Conservation (phyloP, 2,329 filamentous ascomycete species). For the Magnaporthiopsis rhizophila region DNA sequence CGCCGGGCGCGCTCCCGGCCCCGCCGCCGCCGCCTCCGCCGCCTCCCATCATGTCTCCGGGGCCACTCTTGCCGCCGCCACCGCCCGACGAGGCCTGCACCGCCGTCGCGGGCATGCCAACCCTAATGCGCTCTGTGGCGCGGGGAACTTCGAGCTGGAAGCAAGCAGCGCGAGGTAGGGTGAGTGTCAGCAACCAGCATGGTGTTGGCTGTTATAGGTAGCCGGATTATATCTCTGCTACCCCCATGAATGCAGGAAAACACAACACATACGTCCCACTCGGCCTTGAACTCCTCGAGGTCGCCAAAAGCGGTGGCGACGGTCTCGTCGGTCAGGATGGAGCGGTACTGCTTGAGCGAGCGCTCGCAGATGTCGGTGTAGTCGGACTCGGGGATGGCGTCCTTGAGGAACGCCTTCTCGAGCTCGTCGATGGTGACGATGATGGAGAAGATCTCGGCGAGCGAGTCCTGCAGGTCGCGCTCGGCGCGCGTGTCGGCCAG, state of each 20-base stretch:
- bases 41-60: slow-evolving; percentile 54
- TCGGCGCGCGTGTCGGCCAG: slow-evolving; percentile 79
- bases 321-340: slow-evolving; percentile 79
- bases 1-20: slow-evolving; percentile 38
- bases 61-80: slow-evolving; percentile 35
- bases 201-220: no score
- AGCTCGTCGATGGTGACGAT: slow-evolving; percentile 91
- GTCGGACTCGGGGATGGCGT: slow-evolving; percentile 82
- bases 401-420: slow-evolving; percentile 93
- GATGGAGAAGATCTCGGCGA: slow-evolving; percentile 96
- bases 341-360: slow-evolving; percentile 93
- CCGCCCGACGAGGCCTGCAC: slow-evolving; percentile 43
- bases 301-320: slow-evolving; percentile 85
- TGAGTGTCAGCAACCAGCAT: background rate
- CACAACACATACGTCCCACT: slow-evolving; percentile 69
- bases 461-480: slow-evolving; percentile 87
- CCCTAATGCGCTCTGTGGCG: slow-evolving; percentile 84
- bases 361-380: slow-evolving; percentile 96
- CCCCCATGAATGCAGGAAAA: background rate
- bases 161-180: background rate
- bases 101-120: slow-evolving; percentile 85
- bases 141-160: slow-evolving; percentile 82
- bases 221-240: background rate
- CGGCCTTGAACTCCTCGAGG: slow-evolving; percentile 81
- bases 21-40: slow-evolving; percentile 24